phyloP scores from a whole-genome alignment of 371 early-diverging fungal species.

The Zancudomyces culisetae region DNA sequence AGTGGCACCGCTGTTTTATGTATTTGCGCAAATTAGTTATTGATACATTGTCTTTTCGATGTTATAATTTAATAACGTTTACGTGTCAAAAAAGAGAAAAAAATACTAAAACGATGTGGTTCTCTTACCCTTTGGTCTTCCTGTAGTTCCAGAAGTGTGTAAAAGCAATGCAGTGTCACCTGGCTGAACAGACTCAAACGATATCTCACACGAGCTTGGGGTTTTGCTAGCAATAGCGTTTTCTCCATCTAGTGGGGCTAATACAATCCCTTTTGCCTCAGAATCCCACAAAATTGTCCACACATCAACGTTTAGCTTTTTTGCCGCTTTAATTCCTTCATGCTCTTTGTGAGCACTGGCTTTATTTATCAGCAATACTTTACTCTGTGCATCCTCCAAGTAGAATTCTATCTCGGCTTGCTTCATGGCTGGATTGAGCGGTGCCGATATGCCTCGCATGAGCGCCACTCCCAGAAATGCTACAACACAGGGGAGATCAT shows the following conservation, averaged over 20 bases:
- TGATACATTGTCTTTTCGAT: no score
- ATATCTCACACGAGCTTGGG: not conserved
- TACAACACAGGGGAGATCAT: constrained; percentile 44
- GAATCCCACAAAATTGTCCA: constrained; percentile 36
- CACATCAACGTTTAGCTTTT: constrained; percentile 28
- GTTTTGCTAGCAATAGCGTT: not conserved
- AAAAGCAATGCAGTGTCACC: constrained; percentile 48
- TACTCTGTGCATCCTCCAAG: constrained; percentile 44
- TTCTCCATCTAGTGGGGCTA: constrained; percentile 9
- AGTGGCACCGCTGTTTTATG: constrained; percentile 43
- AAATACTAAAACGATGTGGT: not conserved
- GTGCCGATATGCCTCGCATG: constrained; percentile 45
- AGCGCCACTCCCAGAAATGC: constrained; percentile 47
- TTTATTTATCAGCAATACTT: constrained; percentile 32
- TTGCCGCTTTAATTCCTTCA: constrained; percentile 42
- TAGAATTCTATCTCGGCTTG: constrained; percentile 59
- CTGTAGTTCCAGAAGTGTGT: constrained; percentile 72
- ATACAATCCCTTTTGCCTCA: constrained; percentile 7
- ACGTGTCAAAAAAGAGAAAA: not conserved
- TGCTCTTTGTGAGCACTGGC: constrained; percentile 27
- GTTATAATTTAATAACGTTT: no score
- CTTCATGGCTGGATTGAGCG: constrained; percentile 56
- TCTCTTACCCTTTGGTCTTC: constrained; percentile 44
- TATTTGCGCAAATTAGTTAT: no score
- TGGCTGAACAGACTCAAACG: constrained; percentile 17